Percentiles rank a stretch among this genome's conserved stretches.
These are phyloP conservation scores for Fusarium oligoseptatum DNA, from an alignment of 2,329 filamentous ascomycete species.

Conservation along the genomic window DNA sequence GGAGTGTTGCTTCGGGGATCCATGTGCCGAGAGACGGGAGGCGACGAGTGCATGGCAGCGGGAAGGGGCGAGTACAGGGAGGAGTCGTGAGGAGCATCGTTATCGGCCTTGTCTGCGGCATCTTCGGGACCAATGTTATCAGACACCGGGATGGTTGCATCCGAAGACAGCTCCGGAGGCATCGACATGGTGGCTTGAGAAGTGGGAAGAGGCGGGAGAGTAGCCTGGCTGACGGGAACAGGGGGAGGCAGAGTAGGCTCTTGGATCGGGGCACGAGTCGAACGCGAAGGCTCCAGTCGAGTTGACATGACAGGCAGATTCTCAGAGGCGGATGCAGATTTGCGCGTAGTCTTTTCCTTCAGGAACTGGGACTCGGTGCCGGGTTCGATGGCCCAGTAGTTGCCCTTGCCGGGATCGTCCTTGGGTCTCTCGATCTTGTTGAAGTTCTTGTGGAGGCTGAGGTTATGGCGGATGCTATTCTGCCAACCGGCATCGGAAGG, in stretches of 20 bases:
- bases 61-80: slow-evolving; percentile 78
- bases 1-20: slow-evolving; percentile 78
- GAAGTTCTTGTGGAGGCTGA: slow-evolving; percentile 96
- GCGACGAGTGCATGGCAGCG: slow-evolving; percentile 87
- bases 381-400: slow-evolving; percentile 95
- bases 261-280: slow-evolving; percentile 54
- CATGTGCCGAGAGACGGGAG: slow-evolving; percentile 76
- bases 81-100: slow-evolving; percentile 58
- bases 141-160: slow-evolving; percentile 81
- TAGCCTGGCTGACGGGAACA: slow-evolving; percentile 51
- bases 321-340: slow-evolving; percentile 67
- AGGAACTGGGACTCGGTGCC: slow-evolving; percentile 91
- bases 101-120: slow-evolving; percentile 58
- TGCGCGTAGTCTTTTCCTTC: slow-evolving; percentile 83
- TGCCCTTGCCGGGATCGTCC: slow-evolving; percentile 96
- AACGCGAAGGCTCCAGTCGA: slow-evolving; percentile 65
- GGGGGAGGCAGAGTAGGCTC: slow-evolving; percentile 65
- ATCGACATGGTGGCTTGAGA: slow-evolving; percentile 54
- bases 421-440: slow-evolving; percentile 96
- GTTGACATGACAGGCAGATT: slow-evolving; percentile 71
- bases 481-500: slow-evolving; percentile 92
- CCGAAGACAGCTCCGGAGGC: slow-evolving; percentile 76
- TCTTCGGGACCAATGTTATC: slow-evolving; percentile 72
- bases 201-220: slow-evolving; percentile 57
- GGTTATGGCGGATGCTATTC: slow-evolving; percentile 98